Evolutionary conservation across 1,284 basidiomycete genomes (phyloP), one percentile per base, ranked within the genome.

Genomic region (Sanguinoderma infundibulare): DNA sequence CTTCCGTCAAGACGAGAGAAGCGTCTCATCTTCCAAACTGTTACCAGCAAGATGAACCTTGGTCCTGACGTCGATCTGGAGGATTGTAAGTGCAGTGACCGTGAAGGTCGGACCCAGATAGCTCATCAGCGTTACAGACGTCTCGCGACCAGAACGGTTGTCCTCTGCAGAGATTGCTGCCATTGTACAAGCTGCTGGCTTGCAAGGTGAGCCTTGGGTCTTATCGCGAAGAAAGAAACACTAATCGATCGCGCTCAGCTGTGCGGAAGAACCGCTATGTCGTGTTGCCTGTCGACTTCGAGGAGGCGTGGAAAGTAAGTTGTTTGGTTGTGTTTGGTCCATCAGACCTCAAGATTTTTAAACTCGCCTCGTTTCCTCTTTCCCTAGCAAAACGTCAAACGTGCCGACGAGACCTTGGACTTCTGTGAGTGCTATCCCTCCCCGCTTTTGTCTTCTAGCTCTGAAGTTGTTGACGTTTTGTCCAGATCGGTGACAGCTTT

Each of bases 201-300:
- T 99, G 35, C 97, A 99, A 87, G 97, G 96, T 90, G 9, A 49
- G 39, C 15, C 22, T 38, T 17, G 28, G 12, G 12, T 20, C 20
- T 12, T 35, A 20, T 8, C 12, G 20, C 32, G 20, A 22, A 15
- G 6, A 8, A 14, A 2, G 20, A 17, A 32, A 24, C 35, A 17
- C 50, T 53, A 6, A 55, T 8, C 22, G 22, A 8, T 50, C 24
- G 36, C 47, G 7, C 62, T 17, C 69, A 96, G 95, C 97, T 67
- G 97, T 98, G 34, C 89, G 97, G 62, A 98, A 98, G 82, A 98
- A 98, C 77, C 89, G 98, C 72, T 99, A 99, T 77, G 87, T 99
- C 59, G 97, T 99, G 74, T 82, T 99, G 52, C 97, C 98, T 0
- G 87, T 92, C 34, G 98, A 99, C 84, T 99, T 98, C 75, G 98